A percentile compares a stretch with the other conserved stretches of the same genome.
phyloP scores from a whole-genome alignment of 768 basidiomycete genomes.

The Mycena metata region DNA sequence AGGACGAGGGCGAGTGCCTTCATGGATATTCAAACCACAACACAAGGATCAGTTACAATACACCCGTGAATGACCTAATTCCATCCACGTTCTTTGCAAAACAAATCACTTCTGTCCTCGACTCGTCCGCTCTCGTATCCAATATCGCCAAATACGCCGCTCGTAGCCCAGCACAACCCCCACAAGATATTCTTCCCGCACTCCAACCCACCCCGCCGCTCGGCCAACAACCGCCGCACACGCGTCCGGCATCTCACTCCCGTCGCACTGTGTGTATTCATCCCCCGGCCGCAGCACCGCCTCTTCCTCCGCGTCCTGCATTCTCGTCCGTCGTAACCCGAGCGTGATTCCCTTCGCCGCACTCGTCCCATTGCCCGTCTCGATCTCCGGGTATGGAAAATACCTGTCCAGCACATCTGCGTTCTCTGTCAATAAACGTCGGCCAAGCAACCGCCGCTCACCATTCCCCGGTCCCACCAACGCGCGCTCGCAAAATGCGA shows the following conservation, averaged over 20 bases:
- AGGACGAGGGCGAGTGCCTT: no score
- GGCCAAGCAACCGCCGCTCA: slow-evolving; percentile 35
- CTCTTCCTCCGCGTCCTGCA: slow-evolving; percentile 31
- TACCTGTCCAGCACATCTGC: slow-evolving; percentile 52
- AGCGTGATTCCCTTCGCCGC: slow-evolving; percentile 11
- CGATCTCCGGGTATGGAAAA: slow-evolving; percentile 53
- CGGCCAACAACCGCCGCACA: slow-evolving; percentile 64
- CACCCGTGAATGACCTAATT: slow-evolving; percentile 43
- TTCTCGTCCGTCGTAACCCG: slow-evolving; percentile 35
- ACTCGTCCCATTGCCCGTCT: slow-evolving; percentile 25
- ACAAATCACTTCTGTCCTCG: no score
- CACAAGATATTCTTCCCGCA: slow-evolving; percentile 64
- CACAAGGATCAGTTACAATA: background rate
- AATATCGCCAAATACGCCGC: no score
- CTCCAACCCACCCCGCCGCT: slow-evolving; percentile 69
- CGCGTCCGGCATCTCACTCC: slow-evolving; percentile 71
- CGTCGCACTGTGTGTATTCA: slow-evolving; percentile 72
- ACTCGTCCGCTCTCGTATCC: no score
- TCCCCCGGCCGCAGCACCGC: slow-evolving; percentile 65
- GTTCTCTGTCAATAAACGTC: slow-evolving; percentile 27
- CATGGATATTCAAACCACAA: no score
- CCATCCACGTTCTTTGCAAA: no score
- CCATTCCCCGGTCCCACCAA: slow-evolving; percentile 54
- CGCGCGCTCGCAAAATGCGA: slow-evolving; percentile 73
- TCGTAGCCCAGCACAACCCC: slow-evolving; percentile 76